These are phyloP conservation scores for Daldinia caldariorum DNA, from an alignment of 495 filamentous ascomycete species.

Conservation along the genomic window DNA sequence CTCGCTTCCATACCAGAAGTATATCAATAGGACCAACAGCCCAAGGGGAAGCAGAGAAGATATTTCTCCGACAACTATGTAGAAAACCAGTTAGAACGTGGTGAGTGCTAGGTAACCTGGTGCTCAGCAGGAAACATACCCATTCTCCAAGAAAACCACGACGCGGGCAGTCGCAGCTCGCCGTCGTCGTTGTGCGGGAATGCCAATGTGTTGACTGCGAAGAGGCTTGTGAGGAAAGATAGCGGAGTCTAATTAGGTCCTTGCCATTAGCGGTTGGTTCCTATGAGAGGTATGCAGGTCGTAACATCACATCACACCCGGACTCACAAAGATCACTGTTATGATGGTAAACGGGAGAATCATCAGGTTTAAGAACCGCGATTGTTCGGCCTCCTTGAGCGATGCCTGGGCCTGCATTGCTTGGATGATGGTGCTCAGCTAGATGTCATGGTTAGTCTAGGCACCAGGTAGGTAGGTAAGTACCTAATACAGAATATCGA, in stretches of 20 bases:
- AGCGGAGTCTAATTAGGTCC: not conserved
- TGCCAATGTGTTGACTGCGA: not conserved
- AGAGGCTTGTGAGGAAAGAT: conserved; percentile 2
- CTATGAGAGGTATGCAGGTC: too few relatives aligned
- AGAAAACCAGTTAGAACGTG: not conserved
- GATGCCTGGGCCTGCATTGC: conserved; percentile 2
- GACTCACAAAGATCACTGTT: not conserved
- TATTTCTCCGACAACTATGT: not conserved
- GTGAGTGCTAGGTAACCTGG: not conserved
- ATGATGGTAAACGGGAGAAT: not conserved
- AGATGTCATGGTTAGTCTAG: not conserved
- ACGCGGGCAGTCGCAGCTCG: not conserved
- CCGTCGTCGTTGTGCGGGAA: conserved; percentile 1
- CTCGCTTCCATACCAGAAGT: conserved; percentile 3
- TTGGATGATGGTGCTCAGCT: conserved; percentile 3
- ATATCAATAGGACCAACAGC: conserved; percentile 1
- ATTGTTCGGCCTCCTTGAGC: conserved; percentile 1
- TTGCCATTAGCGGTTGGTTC: not conserved
- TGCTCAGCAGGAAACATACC: not conserved
- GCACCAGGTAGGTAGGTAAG: too few relatives aligned
- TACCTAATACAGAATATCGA: not conserved
- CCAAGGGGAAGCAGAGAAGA: conserved; percentile 1
- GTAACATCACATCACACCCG: not conserved
- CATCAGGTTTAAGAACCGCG: not conserved
- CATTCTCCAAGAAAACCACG: conserved; percentile 6